Conservation (phyloP, 1,139 yeast genomes). For the Wickerhamomyces sp. region DNA sequence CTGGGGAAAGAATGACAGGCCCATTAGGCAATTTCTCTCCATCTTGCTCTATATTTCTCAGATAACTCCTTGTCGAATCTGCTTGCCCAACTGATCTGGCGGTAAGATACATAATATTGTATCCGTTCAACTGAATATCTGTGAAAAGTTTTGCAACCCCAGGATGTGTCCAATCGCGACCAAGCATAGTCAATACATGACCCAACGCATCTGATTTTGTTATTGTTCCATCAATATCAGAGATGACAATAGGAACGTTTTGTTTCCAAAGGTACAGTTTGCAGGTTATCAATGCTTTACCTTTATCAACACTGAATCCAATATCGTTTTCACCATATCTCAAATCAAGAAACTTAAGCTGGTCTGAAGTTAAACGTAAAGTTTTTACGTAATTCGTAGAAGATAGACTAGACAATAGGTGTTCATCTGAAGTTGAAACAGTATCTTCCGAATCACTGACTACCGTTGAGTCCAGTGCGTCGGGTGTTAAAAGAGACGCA, state of each 20-base stretch:
- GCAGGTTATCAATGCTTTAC: slow-evolving; percentile 72
- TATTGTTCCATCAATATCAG: slow-evolving; percentile 98
- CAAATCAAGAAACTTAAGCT: slow-evolving; percentile 67
- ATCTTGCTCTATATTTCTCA: slow-evolving; percentile 73
- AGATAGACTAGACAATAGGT: slow-evolving; percentile 11
- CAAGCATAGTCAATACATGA: slow-evolving; percentile 89
- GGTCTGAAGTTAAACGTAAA: slow-evolving; percentile 86
- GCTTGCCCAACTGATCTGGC: slow-evolving; percentile 97
- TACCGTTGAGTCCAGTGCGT: slow-evolving; percentile 7
- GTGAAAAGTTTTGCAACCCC: slow-evolving; percentile 91
- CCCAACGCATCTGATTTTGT: slow-evolving; percentile 98
- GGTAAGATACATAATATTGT: slow-evolving; percentile 88
- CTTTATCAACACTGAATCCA: slow-evolving; percentile 74
- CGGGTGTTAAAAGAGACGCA: slow-evolving; percentile 7
- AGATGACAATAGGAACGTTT: slow-evolving; percentile 84
- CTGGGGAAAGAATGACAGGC: slow-evolving; percentile 95
- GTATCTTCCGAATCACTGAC: slow-evolving; percentile 24
- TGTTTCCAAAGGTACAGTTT: slow-evolving; percentile 82
- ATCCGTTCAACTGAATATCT: slow-evolving; percentile 84
- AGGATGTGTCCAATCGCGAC: slow-evolving; percentile 96
- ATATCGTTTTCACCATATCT: slow-evolving; percentile 77
- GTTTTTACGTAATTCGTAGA: slow-evolving; percentile 66
- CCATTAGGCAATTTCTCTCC: slow-evolving; percentile 77
- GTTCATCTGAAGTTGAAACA: slow-evolving; percentile 15
- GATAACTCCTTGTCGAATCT: slow-evolving; percentile 83